Evolutionary conservation across 768 basidiomycete genomes (phyloP), one percentile per base, ranked within the genome.

Genomic region (Termitomyces sp.): DNA sequence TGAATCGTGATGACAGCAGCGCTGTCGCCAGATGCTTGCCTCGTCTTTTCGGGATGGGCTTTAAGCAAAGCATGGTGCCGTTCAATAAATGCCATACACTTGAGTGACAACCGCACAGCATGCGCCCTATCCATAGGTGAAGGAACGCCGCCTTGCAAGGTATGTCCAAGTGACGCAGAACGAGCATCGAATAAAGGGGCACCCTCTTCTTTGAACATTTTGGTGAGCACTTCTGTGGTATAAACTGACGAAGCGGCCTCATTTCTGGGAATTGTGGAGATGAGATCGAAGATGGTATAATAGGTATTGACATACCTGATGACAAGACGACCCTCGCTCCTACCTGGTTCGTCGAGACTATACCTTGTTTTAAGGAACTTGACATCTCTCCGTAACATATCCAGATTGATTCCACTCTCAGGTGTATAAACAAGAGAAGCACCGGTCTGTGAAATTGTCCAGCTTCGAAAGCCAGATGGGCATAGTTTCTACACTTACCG

Each of bases 121-220:
- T 93, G 90, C 0, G 89, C 86, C 53, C 96, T 91, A 75, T 98
- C 97, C 66, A 92, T 81, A 0, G 97, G 97, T 0, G 96, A 97
- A 5, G 97, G 97, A 18, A 93, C 86, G 2, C 95, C 95, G 8
- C 97, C 97, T 68, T 99, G 97, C 3, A 99, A 77, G 5, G 95
- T 98, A 75, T 99, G 97, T 16, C 97, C 97, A 20, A 99, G 84
- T 1, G 93, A 90, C n/a, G 96, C 97, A 20, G 87, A 91, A 50
- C 97, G 89, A 20, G 97, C 86, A 74, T 99, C 97, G 69, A 98
- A 99, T 24, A 98, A 78, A 6, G 79, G 62, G 27, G 87, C 87
- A n/a, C 97, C 97, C 73, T 98, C 96, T 70, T 97, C 96, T 67
- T 89, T 88, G 73, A 98, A 75, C 80, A 99, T 97, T 72, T 91